Evolutionary conservation across 2,329 filamentous ascomycete genomes (phyloP), one percentile per base, ranked within the genome.

Genomic region (Alternaria ventricosa): DNA sequence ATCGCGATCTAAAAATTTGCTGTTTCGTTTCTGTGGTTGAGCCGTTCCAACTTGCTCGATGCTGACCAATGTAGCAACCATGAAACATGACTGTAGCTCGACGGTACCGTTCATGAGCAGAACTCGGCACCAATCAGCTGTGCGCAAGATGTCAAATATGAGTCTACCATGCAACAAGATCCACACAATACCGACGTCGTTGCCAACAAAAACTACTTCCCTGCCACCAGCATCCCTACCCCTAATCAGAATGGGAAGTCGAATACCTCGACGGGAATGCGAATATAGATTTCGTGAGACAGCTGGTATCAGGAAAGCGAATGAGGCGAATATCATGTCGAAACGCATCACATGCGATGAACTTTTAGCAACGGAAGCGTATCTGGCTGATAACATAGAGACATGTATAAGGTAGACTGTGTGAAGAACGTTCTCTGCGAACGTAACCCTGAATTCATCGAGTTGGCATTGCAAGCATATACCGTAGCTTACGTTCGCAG

Each of bases 241-340:
- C 60, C 59, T 3, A 1, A 41, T n/a, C 33, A 41, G 1, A 10
- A 41, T 41, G 33, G 63, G 64, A 61, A 33, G 60, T 23, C 20
- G 60, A 61, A 23, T 58, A 61, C 10, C 41, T 71, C 13, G 62
- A 64, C 12, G 46, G 96, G 46, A 93, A 91, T 47, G 89, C 94
- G 0, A 93, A 89, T 15, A 84, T 89, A 61, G 92, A 90, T 0
- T 90, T 98, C 60, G 92, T 95, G 13, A 87, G 91, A 72, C 85
- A 94, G 0, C 84, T 98, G 23, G 96, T 1, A 87, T 93, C 55
- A 84, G 87, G 61, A 92, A 92, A 77, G 94, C 94, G 10, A 97
- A 96, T 76, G 96, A 98, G 84, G 95, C 95, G 12, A 86, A 98
- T 12, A 89, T 99, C 70, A 96, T 97, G 91, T 94, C 91, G 74